Evolutionary conservation across 805 yeast genomes (phyloP).

Genomic region (Yarrowia osloensis): DNA sequence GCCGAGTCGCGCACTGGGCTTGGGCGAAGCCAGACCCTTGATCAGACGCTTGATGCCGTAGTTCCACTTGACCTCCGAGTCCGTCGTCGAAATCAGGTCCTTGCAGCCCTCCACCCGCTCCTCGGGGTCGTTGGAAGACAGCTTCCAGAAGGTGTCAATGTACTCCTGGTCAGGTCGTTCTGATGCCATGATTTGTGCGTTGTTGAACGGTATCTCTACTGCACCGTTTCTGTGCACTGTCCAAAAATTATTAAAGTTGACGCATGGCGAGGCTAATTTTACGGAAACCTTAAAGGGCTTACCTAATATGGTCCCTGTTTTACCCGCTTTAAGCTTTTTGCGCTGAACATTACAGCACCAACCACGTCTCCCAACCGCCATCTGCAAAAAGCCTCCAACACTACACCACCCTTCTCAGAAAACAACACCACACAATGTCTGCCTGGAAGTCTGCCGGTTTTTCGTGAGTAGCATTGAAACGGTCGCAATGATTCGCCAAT

Average conservation of each 20-base stretch:
- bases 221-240: constrained; percentile 1
- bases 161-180: constrained; percentile 29
- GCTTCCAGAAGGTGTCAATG: constrained; percentile 38
- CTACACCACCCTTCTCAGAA: constrained; percentile 29
- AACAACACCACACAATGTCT: constrained; percentile 37
- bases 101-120: constrained; percentile 77
- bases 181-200: not conserved
- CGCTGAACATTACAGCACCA: constrained; percentile 27
- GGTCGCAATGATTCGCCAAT: constrained; percentile 1
- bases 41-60: constrained; percentile 79
- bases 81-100: constrained; percentile 61
- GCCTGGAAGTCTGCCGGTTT: constrained; percentile 46
- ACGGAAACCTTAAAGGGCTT: not conserved
- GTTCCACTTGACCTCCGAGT: constrained; percentile 52
- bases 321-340: not conserved
- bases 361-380: constrained; percentile 25
- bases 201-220: not conserved
- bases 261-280: constrained; percentile 18
- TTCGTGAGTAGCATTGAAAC: constrained; percentile 37
- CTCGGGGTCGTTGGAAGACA: constrained; percentile 72
- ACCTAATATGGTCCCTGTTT: not conserved
- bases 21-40: constrained; percentile 76
- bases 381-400: constrained; percentile 25
- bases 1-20: constrained; percentile 84
- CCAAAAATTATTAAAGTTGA: constrained; percentile 16